These are phyloP conservation scores for Lizanozyma gosingica DNA, from an alignment of 1,139 yeast genomes.

Conservation along the genomic window DNA sequence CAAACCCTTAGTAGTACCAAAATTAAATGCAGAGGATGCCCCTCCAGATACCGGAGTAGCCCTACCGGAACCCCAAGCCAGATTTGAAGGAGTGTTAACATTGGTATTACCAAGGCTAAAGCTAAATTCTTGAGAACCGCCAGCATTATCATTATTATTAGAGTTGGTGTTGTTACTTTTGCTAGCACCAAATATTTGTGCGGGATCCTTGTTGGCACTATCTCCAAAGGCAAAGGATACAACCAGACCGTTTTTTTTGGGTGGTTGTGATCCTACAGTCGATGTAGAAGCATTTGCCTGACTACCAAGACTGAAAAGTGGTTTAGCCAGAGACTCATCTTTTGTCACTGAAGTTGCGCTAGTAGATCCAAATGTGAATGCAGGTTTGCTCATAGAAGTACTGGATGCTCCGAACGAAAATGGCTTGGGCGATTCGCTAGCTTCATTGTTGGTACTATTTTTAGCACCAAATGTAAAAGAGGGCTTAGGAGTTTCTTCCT, in stretches of 20 bases:
- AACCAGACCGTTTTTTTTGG: background rate
- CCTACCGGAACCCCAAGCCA: background rate
- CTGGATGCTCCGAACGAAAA: slow-evolving; percentile 5
- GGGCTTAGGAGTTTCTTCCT: slow-evolving; percentile 1
- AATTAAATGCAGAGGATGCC: background rate
- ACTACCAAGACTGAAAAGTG: slow-evolving; percentile 4
- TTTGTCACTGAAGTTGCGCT: background rate
- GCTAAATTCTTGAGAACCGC: too few relatives aligned
- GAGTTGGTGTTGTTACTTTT: background rate
- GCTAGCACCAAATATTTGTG: background rate
- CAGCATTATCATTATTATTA: background rate
- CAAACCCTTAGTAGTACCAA: background rate
- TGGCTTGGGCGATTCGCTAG: slow-evolving; percentile 5
- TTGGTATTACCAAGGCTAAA: background rate
- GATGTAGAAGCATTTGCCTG: background rate
- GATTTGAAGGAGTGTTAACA: background rate
- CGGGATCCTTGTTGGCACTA: background rate
- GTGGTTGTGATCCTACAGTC: background rate
- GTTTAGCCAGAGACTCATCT: too few relatives aligned
- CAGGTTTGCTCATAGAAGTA: slow-evolving; percentile 4
- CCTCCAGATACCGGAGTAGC: background rate
- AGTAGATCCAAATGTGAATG: background rate
- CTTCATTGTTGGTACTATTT: slow-evolving; percentile 4
- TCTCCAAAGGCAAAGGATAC: background rate
- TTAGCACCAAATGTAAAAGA: slow-evolving; percentile 7